Evolutionary conservation across 352 stramenopile genomes (phyloP).

Genomic region (Globisporangium canariense): DNA sequence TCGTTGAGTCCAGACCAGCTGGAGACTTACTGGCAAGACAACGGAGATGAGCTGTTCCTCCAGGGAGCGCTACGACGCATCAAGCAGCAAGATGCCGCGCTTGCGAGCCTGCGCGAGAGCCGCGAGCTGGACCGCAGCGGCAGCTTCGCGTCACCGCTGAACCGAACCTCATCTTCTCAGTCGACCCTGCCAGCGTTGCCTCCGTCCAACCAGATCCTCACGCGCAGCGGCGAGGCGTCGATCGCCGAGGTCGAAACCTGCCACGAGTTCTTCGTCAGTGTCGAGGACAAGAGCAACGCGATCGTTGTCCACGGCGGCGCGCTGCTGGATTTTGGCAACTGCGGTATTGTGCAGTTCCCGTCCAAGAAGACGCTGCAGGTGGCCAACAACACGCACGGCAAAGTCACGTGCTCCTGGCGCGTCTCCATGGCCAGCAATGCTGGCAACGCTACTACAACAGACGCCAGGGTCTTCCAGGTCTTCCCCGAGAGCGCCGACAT

Average conservation of each 20-base stretch:
- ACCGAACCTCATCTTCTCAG: not conserved
- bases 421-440: constrained; percentile 32
- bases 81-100: constrained; percentile 17
- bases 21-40: constrained; percentile 65
- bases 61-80: constrained; percentile 40
- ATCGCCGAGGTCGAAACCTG: constrained; percentile 69
- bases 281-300: constrained; percentile 53
- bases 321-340: constrained; percentile 81
- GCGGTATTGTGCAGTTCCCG: constrained; percentile 46
- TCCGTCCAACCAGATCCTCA: constrained; percentile 49
- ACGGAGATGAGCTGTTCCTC: constrained; percentile 65
- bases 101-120: not conserved
- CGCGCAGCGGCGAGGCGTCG: constrained; percentile 80
- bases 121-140: constrained; percentile 9
- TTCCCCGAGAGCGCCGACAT: constrained; percentile 80
- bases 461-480: constrained; percentile 55
- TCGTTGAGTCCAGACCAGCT: constrained; percentile 80
- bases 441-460: not conserved
- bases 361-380: constrained; percentile 75
- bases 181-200: constrained; percentile 2
- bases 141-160: not conserved
- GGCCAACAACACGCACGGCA: constrained; percentile 85
- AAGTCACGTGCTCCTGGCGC: constrained; percentile 78
- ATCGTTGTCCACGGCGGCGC: constrained; percentile 37
- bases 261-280: constrained; percentile 82